Conservation (phyloP, 768 basidiomycete genomes). For the Agaricus bisporus region DNA sequence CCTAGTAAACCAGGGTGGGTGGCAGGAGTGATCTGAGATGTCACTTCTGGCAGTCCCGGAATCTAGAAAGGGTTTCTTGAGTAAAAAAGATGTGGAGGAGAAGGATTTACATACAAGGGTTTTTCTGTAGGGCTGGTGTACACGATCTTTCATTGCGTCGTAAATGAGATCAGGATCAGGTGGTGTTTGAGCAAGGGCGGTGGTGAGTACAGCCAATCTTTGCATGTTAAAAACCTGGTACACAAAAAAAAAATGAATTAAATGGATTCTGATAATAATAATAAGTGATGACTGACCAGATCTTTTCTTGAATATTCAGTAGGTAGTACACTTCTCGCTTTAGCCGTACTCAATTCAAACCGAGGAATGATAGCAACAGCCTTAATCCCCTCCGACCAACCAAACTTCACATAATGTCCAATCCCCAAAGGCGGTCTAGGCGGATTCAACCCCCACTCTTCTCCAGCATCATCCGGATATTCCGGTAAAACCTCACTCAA, state of each 20-base stretch:
- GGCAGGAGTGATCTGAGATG: conserved; percentile 77
- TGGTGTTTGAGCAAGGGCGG: conserved; percentile 83
- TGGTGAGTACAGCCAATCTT: conserved; percentile 91
- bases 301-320: conserved; percentile 82
- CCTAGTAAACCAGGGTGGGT: conserved; percentile 94
- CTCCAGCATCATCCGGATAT: conserved; percentile 88
- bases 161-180: conserved; percentile 96
- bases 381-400: conserved; percentile 78
- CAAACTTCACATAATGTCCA: conserved; percentile 89
- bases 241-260: conserved; percentile 2
- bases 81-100: conserved; percentile 1
- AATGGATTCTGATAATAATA: neutral
- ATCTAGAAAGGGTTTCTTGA: conserved; percentile 52
- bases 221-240: conserved; percentile 94
- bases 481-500: conserved; percentile 95
- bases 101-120: conserved; percentile 50
- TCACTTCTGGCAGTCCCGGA: conserved; percentile 91
- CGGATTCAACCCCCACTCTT: conserved; percentile 85
- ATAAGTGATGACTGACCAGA: conserved; percentile 51
- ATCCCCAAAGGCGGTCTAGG: conserved; percentile 86
- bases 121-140: conserved; percentile 96
- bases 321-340: conserved; percentile 87
- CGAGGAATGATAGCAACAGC: conserved; percentile 92
- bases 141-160: conserved; percentile 97
- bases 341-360: conserved; percentile 96